Evolutionary conservation across 129 eudicot genomes (phyloP), one percentile per base, ranked within the genome.

Genomic region (Helianthus annuus): DNA sequence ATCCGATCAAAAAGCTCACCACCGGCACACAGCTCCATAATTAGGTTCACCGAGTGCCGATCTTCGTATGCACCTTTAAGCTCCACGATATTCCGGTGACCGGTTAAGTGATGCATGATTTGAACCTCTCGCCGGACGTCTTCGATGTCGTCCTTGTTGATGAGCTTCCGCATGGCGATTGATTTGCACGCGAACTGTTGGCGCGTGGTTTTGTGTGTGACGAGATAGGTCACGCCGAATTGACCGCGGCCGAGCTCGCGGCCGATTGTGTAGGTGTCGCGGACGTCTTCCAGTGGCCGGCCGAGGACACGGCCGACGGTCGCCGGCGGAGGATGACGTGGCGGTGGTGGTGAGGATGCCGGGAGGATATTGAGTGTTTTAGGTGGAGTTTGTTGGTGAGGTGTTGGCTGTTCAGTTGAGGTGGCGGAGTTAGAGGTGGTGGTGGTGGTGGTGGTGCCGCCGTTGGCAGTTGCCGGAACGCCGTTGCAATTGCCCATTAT

Each of bases 171-270:
- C 38, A 81, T 88, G 73, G 97, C 89, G 88, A 95, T 95, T 46
- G 97, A 90, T 76, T 95, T 95, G 85, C 99, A 95, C 48, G 97
- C 97, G 84, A 79, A 84, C 61, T 76, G 73, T 29, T 82, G 68
- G 45, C 85, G 74, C 11, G 96, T 90, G 76, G 65, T 68, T 69
- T 89, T 92, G 68, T 90, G 96, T 24, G 99, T 94, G 29, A 85
- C 97, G 63, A 94, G 83, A 64, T 88, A 77, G 12, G 97, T 94
- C 12, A 94, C 93, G 24, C 99, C 99, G 76, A 94, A 94, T 49
- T 94, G 99, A 38, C 99, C 99, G n/a, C 97, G 97, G 42, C 99
- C 99, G 42, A 94, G 90, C 77, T 94, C 97, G 1, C 88, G 87
- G 19, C 96, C 96, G 66, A 94, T 84, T 24, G 75, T 76, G 96